Conservation (phyloP, 2,329 filamentous ascomycete genomes). For the Stenocarpella maydis region DNA sequence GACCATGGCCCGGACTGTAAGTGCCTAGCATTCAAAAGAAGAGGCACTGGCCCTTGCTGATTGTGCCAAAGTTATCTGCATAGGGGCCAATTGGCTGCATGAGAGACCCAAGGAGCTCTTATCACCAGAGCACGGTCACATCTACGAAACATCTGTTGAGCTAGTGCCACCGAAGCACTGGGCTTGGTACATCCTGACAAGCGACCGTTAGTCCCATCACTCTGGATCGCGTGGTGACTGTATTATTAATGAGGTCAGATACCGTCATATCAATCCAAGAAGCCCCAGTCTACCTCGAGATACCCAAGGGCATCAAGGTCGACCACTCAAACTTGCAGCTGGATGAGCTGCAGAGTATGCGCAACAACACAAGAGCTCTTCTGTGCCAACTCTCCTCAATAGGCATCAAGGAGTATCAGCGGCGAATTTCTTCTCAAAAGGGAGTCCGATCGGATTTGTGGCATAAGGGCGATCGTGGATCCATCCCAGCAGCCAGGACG, state of each 20-base stretch:
- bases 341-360: conserved; percentile 46
- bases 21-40: conserved; percentile 36
- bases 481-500: conserved; percentile 12
- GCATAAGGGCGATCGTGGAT: neutral
- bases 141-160: conserved; percentile 30
- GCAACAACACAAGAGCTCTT: conserved; percentile 49
- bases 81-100: conserved; percentile 74
- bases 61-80: conserved; percentile 63
- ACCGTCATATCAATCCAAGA: conserved; percentile 78
- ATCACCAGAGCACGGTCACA: neutral
- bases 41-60: neutral
- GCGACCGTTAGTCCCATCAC: conserved; percentile 60
- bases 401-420: conserved; percentile 49
- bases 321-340: conserved; percentile 38
- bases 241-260: conserved; percentile 49
- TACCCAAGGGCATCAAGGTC: conserved; percentile 39
- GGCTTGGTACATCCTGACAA: conserved; percentile 76
- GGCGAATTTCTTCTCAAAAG: conserved; percentile 53
- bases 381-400: conserved; percentile 49
- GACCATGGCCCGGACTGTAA: conserved; percentile 73
- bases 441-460: conserved; percentile 45
- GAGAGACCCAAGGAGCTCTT: conserved; percentile 43
- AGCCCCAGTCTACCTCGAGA: conserved; percentile 49
- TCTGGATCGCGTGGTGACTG: conserved; percentile 18
- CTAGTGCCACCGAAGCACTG: conserved; percentile 59